Evolutionary conservation across 305 asterid genomes (phyloP).

Genomic region (Ruellia speciosa): DNA sequence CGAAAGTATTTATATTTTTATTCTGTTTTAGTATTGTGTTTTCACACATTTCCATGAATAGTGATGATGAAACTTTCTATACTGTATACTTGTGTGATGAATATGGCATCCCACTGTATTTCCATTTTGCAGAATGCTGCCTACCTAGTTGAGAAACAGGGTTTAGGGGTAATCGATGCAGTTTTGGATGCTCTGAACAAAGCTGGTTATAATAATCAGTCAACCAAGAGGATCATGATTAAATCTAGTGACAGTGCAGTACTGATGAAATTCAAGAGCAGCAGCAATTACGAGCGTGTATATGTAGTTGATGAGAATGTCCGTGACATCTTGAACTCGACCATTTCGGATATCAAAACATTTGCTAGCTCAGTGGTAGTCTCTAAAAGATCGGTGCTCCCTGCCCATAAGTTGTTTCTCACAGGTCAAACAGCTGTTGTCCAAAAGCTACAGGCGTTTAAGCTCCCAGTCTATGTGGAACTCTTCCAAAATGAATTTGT

Average conservation of each 20-base stretch:
- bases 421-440: slow-evolving; percentile 37
- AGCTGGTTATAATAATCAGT: slow-evolving; percentile 43
- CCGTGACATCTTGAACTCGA: slow-evolving; percentile 44
- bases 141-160: slow-evolving; percentile 57
- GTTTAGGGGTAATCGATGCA: slow-evolving; percentile 52
- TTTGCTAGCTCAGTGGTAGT: slow-evolving; percentile 58
- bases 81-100: not conserved
- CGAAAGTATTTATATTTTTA: no score
- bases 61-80: not conserved
- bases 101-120: not conserved
- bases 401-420: slow-evolving; percentile 25
- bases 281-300: slow-evolving; percentile 49
- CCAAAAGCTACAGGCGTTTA: slow-evolving; percentile 42
- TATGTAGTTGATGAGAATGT: slow-evolving; percentile 43
- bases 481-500: slow-evolving; percentile 58
- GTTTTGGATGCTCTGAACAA: slow-evolving; percentile 48
- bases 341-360: slow-evolving; percentile 45
- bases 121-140: slow-evolving; percentile 54
- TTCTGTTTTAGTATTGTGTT: no score
- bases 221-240: slow-evolving; percentile 46
- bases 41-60: no score
- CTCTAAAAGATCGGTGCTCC: slow-evolving; percentile 43
- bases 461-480: slow-evolving; percentile 51
- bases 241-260: slow-evolving; percentile 63
- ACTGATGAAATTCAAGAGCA: slow-evolving; percentile 38